Conservation (phyloP, 768 basidiomycete species). For the Leucogyrophana mollusca region DNA sequence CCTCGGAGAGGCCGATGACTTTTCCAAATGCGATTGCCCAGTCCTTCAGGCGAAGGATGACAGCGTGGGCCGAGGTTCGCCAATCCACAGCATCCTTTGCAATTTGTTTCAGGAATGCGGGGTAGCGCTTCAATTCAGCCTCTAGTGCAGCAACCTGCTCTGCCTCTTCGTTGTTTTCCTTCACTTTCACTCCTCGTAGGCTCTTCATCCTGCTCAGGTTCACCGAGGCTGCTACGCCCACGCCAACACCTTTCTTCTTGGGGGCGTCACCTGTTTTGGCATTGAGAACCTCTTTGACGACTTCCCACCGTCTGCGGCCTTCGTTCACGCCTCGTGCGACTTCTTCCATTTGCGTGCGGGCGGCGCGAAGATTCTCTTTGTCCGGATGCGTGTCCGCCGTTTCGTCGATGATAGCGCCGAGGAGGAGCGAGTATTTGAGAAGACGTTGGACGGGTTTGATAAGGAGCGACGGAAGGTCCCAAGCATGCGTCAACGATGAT, state of each 20-base stretch:
- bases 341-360: conserved; percentile 63
- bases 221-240: conserved; percentile 54
- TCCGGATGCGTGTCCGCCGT: conserved; percentile 71
- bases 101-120: conserved; percentile 59
- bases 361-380: conserved; percentile 52
- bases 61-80: conserved; percentile 49
- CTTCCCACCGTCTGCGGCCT: conserved; percentile 70
- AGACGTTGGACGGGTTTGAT: conserved; percentile 98
- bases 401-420: conserved; percentile 72
- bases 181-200: conserved; percentile 35
- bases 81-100: conserved; percentile 65
- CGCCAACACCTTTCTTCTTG: conserved; percentile 34
- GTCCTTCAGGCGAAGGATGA: conserved; percentile 47
- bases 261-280: conserved; percentile 39
- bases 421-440: conserved; percentile 89
- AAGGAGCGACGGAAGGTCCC: conserved; percentile 91
- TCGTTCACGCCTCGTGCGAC: conserved; percentile 80
- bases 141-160: conserved; percentile 55
- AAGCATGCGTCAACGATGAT: conserved; percentile 75
- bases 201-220: conserved; percentile 62
- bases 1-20: conserved; percentile 59
- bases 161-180: conserved; percentile 41
- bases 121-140: conserved; percentile 53
- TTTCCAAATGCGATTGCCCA: conserved; percentile 70
- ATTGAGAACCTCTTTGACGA: conserved; percentile 71